A percentile compares a stretch with the other conserved stretches of the same genome.
These are phyloP conservation scores for Yarrowia sp. DNA, from an alignment of 805 yeast genomes.

Conservation along the genomic window DNA sequence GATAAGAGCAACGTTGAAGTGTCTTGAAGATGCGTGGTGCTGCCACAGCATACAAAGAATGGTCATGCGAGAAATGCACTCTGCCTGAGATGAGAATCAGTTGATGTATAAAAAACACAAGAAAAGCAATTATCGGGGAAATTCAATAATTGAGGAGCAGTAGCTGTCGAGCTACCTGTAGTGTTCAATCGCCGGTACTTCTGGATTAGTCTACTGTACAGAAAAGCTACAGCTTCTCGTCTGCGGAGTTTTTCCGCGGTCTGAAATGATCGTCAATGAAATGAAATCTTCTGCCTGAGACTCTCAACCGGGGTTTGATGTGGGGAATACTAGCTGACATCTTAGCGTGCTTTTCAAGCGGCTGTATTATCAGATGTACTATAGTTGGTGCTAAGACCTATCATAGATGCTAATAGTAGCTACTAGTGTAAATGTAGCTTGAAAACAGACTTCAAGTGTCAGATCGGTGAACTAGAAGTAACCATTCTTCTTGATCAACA, in stretches of 20 bases:
- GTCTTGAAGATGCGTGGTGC: background rate
- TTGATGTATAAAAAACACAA: background rate
- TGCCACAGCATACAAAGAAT: background rate
- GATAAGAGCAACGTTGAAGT: constrained; percentile 3
- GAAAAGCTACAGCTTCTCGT: background rate
- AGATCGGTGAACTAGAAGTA: no score
- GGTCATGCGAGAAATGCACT: background rate
- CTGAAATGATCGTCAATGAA: constrained; percentile 13
- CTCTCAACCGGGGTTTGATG: no score
- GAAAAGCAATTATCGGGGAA: background rate
- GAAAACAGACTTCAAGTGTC: no score
- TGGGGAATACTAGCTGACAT: background rate
- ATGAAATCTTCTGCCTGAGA: constrained; percentile 2
- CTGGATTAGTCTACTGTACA: background rate
- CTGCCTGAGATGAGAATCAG: background rate
- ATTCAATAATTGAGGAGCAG: no score
- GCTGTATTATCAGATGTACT: background rate
- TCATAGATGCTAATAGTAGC: background rate
- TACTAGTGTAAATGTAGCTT: background rate
- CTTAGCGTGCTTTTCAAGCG: background rate
- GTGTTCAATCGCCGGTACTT: no score
- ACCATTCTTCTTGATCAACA: no score
- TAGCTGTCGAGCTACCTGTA: no score
- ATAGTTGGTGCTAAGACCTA: background rate
- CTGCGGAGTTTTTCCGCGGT: background rate